Conservation (phyloP, 306 rosid species). For the Dryas alaskensis region DNA sequence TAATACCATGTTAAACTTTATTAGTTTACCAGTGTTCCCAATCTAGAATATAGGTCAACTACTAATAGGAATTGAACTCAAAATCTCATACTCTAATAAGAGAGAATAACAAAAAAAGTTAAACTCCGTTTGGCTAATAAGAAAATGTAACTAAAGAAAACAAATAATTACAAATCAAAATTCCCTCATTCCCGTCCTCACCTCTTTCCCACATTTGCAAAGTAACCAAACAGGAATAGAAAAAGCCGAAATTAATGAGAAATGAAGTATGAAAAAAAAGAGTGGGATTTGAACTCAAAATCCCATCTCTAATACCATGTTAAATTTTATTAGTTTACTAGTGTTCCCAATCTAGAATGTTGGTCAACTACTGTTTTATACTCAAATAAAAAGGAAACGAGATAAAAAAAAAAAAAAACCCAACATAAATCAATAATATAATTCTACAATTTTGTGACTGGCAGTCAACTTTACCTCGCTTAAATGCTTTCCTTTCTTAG, state of each 20-base stretch:
- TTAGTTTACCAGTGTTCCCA: background rate
- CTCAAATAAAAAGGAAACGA: no score
- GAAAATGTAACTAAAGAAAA: background rate
- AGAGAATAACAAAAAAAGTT: no score
- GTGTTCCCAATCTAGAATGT: background rate
- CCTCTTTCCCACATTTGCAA: background rate
- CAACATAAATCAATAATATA: no score
- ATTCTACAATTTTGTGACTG: background rate
- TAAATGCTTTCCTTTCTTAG: no score
- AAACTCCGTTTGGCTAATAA: background rate
- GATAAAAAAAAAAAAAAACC: no score
- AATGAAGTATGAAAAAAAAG: background rate
- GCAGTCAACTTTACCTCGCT: background rate
- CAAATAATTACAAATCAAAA: background rate
- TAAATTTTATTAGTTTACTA: no score
- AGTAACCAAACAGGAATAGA: background rate
- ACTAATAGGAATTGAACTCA: background rate
- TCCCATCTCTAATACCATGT: background rate
- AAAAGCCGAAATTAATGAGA: background rate
- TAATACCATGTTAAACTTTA: no score
- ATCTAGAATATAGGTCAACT: background rate
- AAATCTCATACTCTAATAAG: no score
- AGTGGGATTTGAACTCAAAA: background rate
- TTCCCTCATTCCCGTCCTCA: background rate
- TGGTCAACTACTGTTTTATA: background rate